Evolutionary conservation across 768 basidiomycete species (phyloP).

Genomic region (Gyrodon lividus): DNA sequence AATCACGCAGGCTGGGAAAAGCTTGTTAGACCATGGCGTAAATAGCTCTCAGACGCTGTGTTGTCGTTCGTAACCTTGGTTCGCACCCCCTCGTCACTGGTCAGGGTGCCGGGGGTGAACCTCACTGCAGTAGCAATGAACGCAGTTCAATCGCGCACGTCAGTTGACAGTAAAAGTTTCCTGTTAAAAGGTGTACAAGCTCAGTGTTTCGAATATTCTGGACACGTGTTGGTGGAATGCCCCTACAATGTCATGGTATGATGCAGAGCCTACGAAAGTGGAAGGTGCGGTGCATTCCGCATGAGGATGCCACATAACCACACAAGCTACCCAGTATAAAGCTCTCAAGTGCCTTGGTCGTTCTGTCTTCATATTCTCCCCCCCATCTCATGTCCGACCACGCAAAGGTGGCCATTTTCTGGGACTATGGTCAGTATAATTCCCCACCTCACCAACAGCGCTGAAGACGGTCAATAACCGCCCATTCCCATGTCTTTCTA

Average conservation of each 20-base stretch:
- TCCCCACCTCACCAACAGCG: slow-evolving; percentile 3
- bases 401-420: slow-evolving; percentile 43
- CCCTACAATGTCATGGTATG: no score
- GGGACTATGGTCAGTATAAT: slow-evolving; percentile 34
- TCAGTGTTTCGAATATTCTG: no score
- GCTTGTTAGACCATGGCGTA: background rate
- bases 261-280: slow-evolving; percentile 9
- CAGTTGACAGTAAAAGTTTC: no score
- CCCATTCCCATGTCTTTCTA: slow-evolving; percentile 1
- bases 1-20: background rate
- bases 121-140: no score
- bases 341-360: slow-evolving; percentile 1
- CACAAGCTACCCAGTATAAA: slow-evolving; percentile 24
- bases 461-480: slow-evolving; percentile 11
- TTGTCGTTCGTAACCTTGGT: no score
- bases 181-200: no score
- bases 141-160: no score
- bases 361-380: slow-evolving; percentile 10
- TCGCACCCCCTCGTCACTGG: no score
- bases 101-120: no score
- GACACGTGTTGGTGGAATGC: no score
- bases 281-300: slow-evolving; percentile 10
- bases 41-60: no score
- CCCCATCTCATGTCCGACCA: slow-evolving; percentile 33
- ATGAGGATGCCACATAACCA: slow-evolving; percentile 14